phyloP scores from a whole-genome alignment of 2,329 filamentous ascomycete genomes.

The Trichothecium roseum region DNA sequence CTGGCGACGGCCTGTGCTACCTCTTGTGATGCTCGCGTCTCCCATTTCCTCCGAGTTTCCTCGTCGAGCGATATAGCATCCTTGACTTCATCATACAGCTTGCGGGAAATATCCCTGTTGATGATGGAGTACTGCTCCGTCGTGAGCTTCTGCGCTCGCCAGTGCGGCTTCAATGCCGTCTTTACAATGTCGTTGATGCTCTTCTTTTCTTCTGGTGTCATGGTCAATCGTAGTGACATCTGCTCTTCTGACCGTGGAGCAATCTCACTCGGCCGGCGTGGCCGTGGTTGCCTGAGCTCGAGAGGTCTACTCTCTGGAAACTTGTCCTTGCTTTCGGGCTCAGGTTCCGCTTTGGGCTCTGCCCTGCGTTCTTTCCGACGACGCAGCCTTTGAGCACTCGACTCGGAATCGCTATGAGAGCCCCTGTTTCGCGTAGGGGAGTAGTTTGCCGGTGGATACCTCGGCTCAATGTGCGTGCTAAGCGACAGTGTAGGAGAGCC shows the following conservation, averaged over 20 bases:
- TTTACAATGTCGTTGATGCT: constrained; percentile 85
- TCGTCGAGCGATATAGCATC: constrained; percentile 50
- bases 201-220: constrained; percentile 77
- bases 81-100: constrained; percentile 65
- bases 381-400: constrained; percentile 12
- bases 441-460: constrained; percentile 66
- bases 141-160: constrained; percentile 66
- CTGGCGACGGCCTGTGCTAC: constrained; percentile 64
- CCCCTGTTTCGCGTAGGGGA: constrained; percentile 42
- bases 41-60: constrained; percentile 58
- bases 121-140: constrained; percentile 88
- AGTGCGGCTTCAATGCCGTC: constrained; percentile 70
- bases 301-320: constrained; percentile 22
- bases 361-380: constrained; percentile 36
- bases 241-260: constrained; percentile 45
- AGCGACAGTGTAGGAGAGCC: constrained; percentile 56
- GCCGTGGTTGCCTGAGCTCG: constrained; percentile 43
- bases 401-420: background rate
- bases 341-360: constrained; percentile 12
- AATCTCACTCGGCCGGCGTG: constrained; percentile 32
- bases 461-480: constrained; percentile 62
- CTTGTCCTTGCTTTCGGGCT: constrained; percentile 1
- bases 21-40: constrained; percentile 66
- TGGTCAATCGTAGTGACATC: constrained; percentile 53
- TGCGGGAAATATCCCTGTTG: constrained; percentile 80